Conservation (phyloP, 495 filamentous ascomycete species). For the Sphaerosporella brunnea region DNA sequence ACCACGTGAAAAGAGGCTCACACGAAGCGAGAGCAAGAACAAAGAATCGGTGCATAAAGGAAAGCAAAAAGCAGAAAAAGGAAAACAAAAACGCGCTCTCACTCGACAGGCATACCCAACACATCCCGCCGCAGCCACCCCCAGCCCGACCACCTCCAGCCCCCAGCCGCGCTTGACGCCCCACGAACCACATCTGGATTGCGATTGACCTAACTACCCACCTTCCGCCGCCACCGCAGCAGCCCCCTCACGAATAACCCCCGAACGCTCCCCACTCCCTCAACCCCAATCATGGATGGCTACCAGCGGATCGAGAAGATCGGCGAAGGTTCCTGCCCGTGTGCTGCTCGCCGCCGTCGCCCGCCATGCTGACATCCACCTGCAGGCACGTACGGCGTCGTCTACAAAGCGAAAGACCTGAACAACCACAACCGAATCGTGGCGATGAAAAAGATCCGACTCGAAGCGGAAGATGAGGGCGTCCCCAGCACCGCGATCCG, state of each 20-base stretch:
- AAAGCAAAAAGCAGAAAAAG: no score
- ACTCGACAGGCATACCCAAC: no score
- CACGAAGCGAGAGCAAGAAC: no score
- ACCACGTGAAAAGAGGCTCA: no score
- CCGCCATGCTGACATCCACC: constrained; percentile 2
- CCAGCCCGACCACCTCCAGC: no score
- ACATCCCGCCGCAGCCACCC: no score
- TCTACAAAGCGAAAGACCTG: constrained; percentile 81
- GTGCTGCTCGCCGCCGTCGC: constrained; percentile 1
- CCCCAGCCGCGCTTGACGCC: no score
- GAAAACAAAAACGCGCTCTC: no score
- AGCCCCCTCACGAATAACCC: not conserved
- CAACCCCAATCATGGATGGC: constrained; percentile 58
- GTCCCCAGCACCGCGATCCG: constrained; percentile 88
- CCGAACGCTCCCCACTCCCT: not conserved
- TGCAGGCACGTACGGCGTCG: constrained; percentile 76
- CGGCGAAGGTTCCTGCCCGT: constrained; percentile 59
- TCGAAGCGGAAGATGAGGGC: constrained; percentile 93
- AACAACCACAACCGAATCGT: constrained; percentile 64
- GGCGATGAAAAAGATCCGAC: constrained; percentile 93
- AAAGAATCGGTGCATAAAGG: no score
- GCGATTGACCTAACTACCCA: no score
- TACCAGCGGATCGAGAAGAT: constrained; percentile 99
- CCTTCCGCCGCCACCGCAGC: not conserved
- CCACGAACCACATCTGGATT: no score